Conservation (phyloP, 108 stramenopile genomes). For the Nitzschia sp. region DNA sequence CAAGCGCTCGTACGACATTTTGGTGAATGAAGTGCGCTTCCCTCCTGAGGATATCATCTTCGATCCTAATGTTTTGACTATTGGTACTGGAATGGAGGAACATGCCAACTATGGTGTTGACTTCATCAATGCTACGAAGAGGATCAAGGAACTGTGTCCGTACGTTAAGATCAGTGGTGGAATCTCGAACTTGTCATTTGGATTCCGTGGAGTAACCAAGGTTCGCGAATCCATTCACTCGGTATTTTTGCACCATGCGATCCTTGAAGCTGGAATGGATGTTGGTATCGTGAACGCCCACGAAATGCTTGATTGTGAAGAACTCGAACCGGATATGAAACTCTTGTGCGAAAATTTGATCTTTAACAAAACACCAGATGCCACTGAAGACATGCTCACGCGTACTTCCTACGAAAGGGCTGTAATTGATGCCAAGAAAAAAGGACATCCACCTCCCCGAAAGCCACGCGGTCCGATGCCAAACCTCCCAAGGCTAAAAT, state of each 20-base stretch:
- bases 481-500: constrained; percentile 56
- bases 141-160: constrained; percentile 96
- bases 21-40: constrained; percentile 94
- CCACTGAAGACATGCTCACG: constrained; percentile 94
- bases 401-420: constrained; percentile 85
- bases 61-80: constrained; percentile 98
- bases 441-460: constrained; percentile 73
- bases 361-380: constrained; percentile 81
- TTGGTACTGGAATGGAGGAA: constrained; percentile 99
- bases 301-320: constrained; percentile 84
- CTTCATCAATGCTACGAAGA: constrained; percentile 93
- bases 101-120: constrained; percentile 97
- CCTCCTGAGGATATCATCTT: constrained; percentile 99
- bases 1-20: constrained; percentile 98
- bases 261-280: constrained; percentile 97
- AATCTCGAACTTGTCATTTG: constrained; percentile 98
- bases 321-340: constrained; percentile 87
- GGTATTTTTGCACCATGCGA: constrained; percentile 95
- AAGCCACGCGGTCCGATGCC: constrained; percentile 52
- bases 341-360: constrained; percentile 84
- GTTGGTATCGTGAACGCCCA: constrained; percentile 99
- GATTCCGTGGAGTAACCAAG: constrained; percentile 95
- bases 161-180: constrained; percentile 98
- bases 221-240: constrained; percentile 99
- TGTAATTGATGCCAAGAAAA: constrained; percentile 76